These are phyloP conservation scores for Alternaria longipes DNA, from an alignment of 2,329 filamentous ascomycete species.

Conservation along the genomic window DNA sequence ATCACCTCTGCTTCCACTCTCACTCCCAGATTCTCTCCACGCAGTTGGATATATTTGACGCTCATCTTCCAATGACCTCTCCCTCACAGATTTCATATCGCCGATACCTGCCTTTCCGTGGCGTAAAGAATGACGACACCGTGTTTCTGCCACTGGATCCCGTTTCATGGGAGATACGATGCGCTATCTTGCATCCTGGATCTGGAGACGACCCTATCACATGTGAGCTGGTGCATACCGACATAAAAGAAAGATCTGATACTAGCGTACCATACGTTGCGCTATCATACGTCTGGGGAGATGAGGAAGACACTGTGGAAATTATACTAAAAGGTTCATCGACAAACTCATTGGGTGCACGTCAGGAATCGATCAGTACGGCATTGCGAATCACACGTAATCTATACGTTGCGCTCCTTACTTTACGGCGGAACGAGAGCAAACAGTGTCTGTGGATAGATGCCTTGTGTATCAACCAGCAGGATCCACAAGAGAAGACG, in stretches of 20 bases:
- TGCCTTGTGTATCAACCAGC: background rate
- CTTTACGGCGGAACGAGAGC: no score
- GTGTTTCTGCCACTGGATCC: background rate
- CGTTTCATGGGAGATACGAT: background rate
- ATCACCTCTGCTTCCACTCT: no score
- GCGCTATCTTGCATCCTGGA: background rate
- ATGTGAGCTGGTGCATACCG: background rate
- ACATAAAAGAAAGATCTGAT: no score
- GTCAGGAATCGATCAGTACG: background rate
- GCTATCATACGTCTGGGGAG: background rate
- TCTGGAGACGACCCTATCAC: background rate
- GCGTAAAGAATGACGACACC: background rate
- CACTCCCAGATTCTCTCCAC: no score
- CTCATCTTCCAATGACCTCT: no score
- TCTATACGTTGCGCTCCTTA: no score
- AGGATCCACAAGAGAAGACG: background rate
- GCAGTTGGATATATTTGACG: no score
- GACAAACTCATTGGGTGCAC: no score
- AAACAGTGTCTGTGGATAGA: background rate
- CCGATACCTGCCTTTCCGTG: background rate
- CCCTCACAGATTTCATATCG: no score
- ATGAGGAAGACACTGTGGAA: background rate
- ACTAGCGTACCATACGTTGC: background rate
- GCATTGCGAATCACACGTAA: background rate
- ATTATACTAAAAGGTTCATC: background rate